Percentiles rank a stretch among this genome's conserved stretches.
Conservation (phyloP, 768 basidiomycete genomes). For the Paxillus rubicundulus region DNA sequence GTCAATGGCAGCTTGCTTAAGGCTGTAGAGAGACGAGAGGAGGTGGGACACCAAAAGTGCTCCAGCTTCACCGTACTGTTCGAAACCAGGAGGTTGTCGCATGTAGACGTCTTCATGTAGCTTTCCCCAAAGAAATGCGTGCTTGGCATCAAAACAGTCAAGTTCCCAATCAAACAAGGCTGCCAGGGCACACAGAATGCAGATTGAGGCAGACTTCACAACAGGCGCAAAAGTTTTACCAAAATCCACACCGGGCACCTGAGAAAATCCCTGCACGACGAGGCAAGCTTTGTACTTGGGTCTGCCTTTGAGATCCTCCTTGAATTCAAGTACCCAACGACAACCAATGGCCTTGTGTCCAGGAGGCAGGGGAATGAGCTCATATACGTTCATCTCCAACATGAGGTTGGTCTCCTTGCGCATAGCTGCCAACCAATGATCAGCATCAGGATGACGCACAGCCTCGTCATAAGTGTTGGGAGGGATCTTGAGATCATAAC, state of each 20-base stretch:
- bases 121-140: no score
- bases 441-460: not conserved
- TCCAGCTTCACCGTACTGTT: slow-evolving; percentile 9
- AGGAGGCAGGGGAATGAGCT: not conserved
- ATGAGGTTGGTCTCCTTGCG: not conserved
- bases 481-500: not conserved
- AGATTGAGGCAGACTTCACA: not conserved
- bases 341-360: no score
- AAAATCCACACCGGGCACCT: no score
- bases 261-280: no score
- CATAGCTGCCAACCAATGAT: slow-evolving; percentile 4
- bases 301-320: no score
- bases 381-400: slow-evolving; percentile 7
- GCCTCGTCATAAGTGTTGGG: not conserved
- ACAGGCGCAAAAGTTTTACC: slow-evolving; percentile 23
- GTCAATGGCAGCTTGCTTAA: slow-evolving; percentile 3
- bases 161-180: slow-evolving; percentile 5
- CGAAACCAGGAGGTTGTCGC: slow-evolving; percentile 24
- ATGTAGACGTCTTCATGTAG: no score
- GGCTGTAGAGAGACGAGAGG: not conserved
- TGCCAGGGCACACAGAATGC: not conserved
- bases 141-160: slow-evolving; percentile 8
- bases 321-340: no score
- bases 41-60: not conserved
- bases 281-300: no score